These are phyloP conservation scores for Stromatinia cepivora DNA, from an alignment of 2,329 filamentous ascomycete genomes.

Conservation along the genomic window DNA sequence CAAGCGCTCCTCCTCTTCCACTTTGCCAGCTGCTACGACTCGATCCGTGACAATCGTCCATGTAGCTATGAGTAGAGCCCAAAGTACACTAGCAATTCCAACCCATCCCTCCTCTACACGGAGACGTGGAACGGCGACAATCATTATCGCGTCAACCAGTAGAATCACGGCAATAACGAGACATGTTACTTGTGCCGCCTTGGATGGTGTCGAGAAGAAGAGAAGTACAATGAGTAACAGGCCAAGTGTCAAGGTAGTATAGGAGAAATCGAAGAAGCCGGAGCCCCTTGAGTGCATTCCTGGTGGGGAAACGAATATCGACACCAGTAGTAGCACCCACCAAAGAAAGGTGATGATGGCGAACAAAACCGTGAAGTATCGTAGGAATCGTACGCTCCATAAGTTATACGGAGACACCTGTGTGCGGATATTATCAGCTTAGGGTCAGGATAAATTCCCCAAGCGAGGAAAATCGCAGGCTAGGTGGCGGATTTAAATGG, in stretches of 20 bases:
- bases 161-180: slow-evolving; percentile 66
- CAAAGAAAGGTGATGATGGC: slow-evolving; percentile 77
- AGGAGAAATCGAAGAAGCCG: slow-evolving; percentile 89
- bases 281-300: slow-evolving; percentile 83
- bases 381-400: slow-evolving; percentile 80
- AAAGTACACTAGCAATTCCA: slow-evolving; percentile 81
- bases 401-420: slow-evolving; percentile 86
- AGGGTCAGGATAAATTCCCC: background rate
- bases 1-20: slow-evolving; percentile 86
- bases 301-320: slow-evolving; percentile 86
- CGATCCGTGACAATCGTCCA: slow-evolving; percentile 80
- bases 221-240: slow-evolving; percentile 75
- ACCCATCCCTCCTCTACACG: slow-evolving; percentile 87
- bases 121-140: slow-evolving; percentile 71
- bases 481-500: background rate
- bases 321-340: slow-evolving; percentile 89
- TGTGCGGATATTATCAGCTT: background rate
- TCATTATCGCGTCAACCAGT: slow-evolving; percentile 74
- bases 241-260: slow-evolving; percentile 73
- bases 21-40: slow-evolving; percentile 87
- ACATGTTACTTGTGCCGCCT: slow-evolving; percentile 72
- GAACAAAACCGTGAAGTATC: slow-evolving; percentile 76
- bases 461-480: background rate
- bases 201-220: slow-evolving; percentile 85
- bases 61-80: slow-evolving; percentile 75